A percentile compares a stretch with the other conserved stretches of the same genome.
Conservation (phyloP, 2,329 filamentous ascomycete species). For the Phoma sp. region DNA sequence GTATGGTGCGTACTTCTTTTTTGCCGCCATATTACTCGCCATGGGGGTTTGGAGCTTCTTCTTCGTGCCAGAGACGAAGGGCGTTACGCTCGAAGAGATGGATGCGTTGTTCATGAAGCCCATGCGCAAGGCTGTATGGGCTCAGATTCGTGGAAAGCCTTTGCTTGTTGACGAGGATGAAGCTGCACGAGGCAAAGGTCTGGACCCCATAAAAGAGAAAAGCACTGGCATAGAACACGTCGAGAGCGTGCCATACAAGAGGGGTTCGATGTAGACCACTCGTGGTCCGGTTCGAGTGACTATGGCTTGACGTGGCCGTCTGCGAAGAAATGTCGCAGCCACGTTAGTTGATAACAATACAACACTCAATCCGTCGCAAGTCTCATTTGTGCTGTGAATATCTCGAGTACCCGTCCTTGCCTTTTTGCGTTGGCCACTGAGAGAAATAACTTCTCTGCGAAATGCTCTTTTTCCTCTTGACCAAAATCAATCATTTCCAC, state of each 20-base stretch:
- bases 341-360: not conserved
- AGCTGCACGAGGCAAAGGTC: slow-evolving; percentile 23
- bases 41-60: slow-evolving; percentile 45
- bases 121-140: slow-evolving; percentile 41
- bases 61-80: slow-evolving; percentile 44
- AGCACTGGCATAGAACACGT: slow-evolving; percentile 27
- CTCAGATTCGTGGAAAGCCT: slow-evolving; percentile 32
- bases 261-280: slow-evolving; percentile 5
- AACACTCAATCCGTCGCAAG: slow-evolving; percentile 15
- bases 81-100: slow-evolving; percentile 41
- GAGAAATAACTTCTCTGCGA: not conserved
- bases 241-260: slow-evolving; percentile 16
- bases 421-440: not conserved
- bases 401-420: not conserved
- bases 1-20: slow-evolving; percentile 51
- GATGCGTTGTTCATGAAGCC: slow-evolving; percentile 38
- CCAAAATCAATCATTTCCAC: not conserved
- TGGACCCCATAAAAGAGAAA: slow-evolving; percentile 25
- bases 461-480: not conserved
- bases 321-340: slow-evolving; percentile 1
- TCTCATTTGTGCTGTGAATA: not conserved
- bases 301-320: not conserved
- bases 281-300: slow-evolving; percentile 7
- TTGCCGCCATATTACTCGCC: slow-evolving; percentile 36
- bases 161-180: slow-evolving; percentile 26